Percentiles rank a stretch among this genome's conserved stretches.
Evolutionary conservation across 148 eudicot species (phyloP).

Genomic region (Beta vulgaris): DNA sequence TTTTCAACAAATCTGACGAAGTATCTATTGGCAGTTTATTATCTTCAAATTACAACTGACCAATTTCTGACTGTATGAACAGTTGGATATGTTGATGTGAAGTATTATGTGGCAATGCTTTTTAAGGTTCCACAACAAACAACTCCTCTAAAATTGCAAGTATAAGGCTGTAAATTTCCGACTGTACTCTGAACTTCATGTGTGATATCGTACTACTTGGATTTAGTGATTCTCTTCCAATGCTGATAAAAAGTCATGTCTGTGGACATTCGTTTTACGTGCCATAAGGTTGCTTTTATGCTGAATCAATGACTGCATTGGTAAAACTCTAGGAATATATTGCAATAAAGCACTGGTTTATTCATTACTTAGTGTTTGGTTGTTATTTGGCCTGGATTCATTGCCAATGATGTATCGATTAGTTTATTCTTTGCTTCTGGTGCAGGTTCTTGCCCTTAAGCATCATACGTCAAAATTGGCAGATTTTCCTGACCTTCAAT

Average conservation of each 20-base stretch:
- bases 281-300: not conserved
- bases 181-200: too few species aligned
- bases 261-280: not conserved
- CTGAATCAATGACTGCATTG: not conserved
- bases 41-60: not conserved
- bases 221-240: not conserved
- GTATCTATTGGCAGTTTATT: not conserved
- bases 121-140: not conserved
- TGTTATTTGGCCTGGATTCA: not conserved
- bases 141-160: too few species aligned
- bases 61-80: not conserved
- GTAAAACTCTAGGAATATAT: too few species aligned
- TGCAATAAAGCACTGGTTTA: not conserved
- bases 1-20: too few species aligned
- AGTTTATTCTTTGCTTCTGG: conserved; percentile 13
- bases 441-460: conserved; percentile 83
- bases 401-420: not conserved
- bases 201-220: not conserved
- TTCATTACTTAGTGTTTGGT: not conserved
- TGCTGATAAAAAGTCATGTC: not conserved
- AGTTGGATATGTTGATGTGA: not conserved
- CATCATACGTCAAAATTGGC: conserved; percentile 94
- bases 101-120: not conserved
- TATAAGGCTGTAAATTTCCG: not conserved
- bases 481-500: conserved; percentile 88